Percentiles rank a stretch among this genome's conserved stretches.
phyloP scores from a whole-genome alignment of 192 early-diverging fungal genomes.

The Coemansia sp. region DNA sequence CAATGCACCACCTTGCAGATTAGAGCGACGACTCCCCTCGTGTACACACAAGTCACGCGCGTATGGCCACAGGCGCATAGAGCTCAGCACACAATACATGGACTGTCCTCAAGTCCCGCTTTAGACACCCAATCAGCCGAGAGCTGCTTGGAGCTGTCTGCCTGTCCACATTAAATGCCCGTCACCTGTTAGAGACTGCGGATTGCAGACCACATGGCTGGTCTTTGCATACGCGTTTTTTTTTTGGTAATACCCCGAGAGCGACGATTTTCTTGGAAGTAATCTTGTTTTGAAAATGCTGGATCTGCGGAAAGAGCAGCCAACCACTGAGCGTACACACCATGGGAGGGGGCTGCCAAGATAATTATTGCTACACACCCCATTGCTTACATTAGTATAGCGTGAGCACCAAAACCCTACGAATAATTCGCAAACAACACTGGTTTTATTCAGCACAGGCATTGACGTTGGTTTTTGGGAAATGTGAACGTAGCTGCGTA shows the following conservation, averaged over 20 bases:
- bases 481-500: background rate
- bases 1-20: slow-evolving; percentile 2
- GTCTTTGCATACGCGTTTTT: background rate
- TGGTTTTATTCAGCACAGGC: background rate
- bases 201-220: background rate
- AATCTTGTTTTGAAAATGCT: background rate
- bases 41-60: background rate
- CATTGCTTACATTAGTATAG: background rate
- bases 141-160: background rate
- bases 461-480: background rate
- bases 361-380: no score
- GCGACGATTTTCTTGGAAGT: background rate
- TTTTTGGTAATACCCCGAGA: background rate
- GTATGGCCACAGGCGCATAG: background rate
- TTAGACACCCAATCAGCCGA: slow-evolving; percentile 1
- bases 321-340: background rate
- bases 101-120: background rate
- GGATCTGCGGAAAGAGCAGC: background rate
- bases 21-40: background rate
- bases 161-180: background rate
- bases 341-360: background rate
- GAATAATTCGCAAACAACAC: background rate
- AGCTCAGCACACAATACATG: background rate
- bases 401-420: background rate
- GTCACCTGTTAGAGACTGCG: background rate